phyloP scores from a whole-genome alignment of 2,329 filamentous ascomycete genomes.

The Venturia nashicola region DNA sequence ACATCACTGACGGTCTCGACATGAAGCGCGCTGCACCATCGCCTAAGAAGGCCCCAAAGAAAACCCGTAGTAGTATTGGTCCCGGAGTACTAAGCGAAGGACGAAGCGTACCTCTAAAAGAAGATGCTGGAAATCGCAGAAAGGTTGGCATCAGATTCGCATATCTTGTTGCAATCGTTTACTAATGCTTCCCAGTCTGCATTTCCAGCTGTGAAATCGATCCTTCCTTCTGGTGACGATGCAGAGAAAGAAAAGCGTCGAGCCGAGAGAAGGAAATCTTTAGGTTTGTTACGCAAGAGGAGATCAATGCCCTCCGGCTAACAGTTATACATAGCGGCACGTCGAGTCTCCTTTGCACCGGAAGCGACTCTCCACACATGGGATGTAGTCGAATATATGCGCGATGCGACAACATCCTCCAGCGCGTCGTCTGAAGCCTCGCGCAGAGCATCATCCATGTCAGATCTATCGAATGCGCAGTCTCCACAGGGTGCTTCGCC shows the following conservation, averaged over 20 bases:
- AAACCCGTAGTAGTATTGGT: constrained; percentile 76
- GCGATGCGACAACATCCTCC: constrained; percentile 71
- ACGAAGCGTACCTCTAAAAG: constrained; percentile 55
- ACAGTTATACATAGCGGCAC: constrained; percentile 45
- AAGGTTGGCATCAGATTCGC: constrained; percentile 44
- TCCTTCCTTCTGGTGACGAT: constrained; percentile 39
- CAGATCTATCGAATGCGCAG: constrained; percentile 20
- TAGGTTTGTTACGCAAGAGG: constrained; percentile 38
- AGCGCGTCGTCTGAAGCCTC: constrained; percentile 62
- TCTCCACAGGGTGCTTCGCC: constrained; percentile 15
- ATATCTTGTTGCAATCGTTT: neutral
- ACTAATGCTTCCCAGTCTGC: constrained; percentile 24
- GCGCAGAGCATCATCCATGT: constrained; percentile 54
- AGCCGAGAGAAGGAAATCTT: constrained; percentile 82
- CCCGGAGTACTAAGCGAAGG: constrained; percentile 65
- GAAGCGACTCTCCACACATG: constrained; percentile 96
- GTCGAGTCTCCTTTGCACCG: constrained; percentile 91
- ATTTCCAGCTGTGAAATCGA: constrained; percentile 38
- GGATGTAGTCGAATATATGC: constrained; percentile 80
- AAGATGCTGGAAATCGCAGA: constrained; percentile 62
- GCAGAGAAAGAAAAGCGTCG: constrained; percentile 45
- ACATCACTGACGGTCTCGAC: constrained; percentile 36
- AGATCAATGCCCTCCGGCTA: neutral
- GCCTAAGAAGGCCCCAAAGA: constrained; percentile 17
- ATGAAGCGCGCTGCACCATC: constrained; percentile 13